Evolutionary conservation across 345 rosid species (phyloP).

Genomic region (Chamaenerion angustifolium): DNA sequence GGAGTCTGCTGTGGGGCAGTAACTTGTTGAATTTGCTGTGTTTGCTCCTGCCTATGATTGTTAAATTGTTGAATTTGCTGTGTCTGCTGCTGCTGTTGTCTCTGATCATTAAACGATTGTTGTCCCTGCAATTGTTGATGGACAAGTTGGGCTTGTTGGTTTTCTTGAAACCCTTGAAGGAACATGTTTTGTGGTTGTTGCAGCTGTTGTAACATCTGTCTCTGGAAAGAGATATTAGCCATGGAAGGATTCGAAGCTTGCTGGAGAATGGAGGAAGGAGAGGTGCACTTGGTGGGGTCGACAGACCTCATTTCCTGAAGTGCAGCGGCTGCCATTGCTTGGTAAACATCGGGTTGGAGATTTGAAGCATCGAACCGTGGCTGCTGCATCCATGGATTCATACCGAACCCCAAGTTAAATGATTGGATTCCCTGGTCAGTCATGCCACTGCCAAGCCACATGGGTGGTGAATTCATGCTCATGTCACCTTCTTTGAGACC

Average conservation of each 20-base stretch:
- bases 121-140: conserved; percentile 23
- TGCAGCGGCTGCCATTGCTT: conserved; percentile 41
- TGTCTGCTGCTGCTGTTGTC: conserved; percentile 18
- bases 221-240: conserved; percentile 17
- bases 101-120: conserved; percentile 16
- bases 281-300: conserved; percentile 22
- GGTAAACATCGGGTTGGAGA: conserved; percentile 28
- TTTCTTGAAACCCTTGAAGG: conserved; percentile 19
- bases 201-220: conserved; percentile 24
- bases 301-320: conserved; percentile 30
- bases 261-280: conserved; percentile 17
- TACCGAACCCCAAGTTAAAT: conserved; percentile 26
- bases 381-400: conserved; percentile 25
- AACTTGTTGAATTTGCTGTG: too few species aligned
- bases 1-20: too few species aligned
- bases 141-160: conserved; percentile 25
- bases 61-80: conserved; percentile 19
- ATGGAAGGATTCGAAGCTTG: conserved; percentile 14
- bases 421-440: conserved; percentile 31
- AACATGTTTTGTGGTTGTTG: conserved; percentile 17
- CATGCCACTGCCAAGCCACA: conserved; percentile 34
- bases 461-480: conserved; percentile 23
- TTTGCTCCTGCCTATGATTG: conserved; percentile 11
- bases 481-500: conserved; percentile 24
- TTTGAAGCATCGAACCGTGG: conserved; percentile 23